A percentile compares a stretch with the other conserved stretches of the same genome.
phyloP scores from a whole-genome alignment of 2,329 filamentous ascomycete genomes.

The Aspergillus glaucus region DNA sequence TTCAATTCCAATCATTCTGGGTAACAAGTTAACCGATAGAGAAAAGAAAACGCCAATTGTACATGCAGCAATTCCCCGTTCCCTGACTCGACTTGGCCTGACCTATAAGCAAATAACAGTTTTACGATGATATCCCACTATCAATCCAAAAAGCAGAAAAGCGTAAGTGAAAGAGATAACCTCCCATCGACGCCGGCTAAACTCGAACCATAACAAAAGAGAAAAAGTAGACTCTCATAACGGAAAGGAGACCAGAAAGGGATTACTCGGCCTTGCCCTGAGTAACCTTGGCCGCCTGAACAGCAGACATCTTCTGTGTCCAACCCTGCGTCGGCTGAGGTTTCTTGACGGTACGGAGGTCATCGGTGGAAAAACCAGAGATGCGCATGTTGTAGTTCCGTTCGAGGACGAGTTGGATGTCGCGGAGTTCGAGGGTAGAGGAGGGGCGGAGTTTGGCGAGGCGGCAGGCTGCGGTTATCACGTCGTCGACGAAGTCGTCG shows the following conservation, averaged over 20 bases:
- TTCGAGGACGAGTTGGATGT: slow-evolving; percentile 76
- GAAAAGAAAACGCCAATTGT: no score
- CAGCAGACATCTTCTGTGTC: slow-evolving; percentile 95
- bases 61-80: no score
- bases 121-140: no score
- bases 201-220: background rate
- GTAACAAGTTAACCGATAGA: no score
- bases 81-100: no score
- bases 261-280: slow-evolving; percentile 37
- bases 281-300: slow-evolving; percentile 80
- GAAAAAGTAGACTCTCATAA: background rate
- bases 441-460: slow-evolving; percentile 89
- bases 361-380: slow-evolving; percentile 88
- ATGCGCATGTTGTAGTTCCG: slow-evolving; percentile 86
- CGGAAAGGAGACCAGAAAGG: background rate
- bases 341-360: slow-evolving; percentile 89
- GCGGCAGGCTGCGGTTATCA: slow-evolving; percentile 79
- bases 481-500: slow-evolving; percentile 90
- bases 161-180: background rate
- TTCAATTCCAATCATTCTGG: no score
- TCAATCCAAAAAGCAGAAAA: background rate
- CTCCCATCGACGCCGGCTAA: slow-evolving; percentile 1
- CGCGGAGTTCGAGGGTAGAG: slow-evolving; percentile 81
- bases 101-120: no score
- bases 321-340: slow-evolving; percentile 80